These are phyloP conservation scores for Jasminum sambac DNA, from an alignment of 257 asterid genomes.

Conservation along the genomic window DNA sequence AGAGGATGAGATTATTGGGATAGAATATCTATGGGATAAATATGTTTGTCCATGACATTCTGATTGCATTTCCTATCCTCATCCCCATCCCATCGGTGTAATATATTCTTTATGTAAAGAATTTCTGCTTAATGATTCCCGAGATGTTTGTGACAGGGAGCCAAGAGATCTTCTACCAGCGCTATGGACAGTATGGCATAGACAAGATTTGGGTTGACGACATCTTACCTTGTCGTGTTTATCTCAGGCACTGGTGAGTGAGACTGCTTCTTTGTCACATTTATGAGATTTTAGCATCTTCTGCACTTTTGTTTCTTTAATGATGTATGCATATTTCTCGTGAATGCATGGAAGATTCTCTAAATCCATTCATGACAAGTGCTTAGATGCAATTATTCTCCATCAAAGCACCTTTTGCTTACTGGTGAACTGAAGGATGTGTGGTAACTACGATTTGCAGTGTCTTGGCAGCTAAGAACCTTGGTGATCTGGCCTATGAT, in stretches of 20 bases:
- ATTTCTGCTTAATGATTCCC: conserved; percentile 20
- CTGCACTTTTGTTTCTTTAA: background rate
- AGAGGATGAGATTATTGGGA: background rate
- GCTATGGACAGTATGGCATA: conserved; percentile 61
- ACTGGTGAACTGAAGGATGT: conserved; percentile 21
- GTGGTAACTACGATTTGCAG: conserved; percentile 38
- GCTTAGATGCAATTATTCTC: background rate
- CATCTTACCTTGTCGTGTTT: conserved; percentile 86
- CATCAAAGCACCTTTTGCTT: background rate
- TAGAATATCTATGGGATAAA: background rate
- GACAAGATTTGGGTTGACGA: conserved; percentile 84
- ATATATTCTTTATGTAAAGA: conserved; percentile 2
- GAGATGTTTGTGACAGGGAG: conserved; percentile 49
- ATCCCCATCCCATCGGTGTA: background rate
- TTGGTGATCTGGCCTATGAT: conserved; percentile 56
- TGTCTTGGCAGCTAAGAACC: conserved; percentile 88
- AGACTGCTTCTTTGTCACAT: conserved; percentile 29
- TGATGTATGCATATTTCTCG: background rate
- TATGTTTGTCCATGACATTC: background rate
- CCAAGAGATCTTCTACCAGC: conserved; percentile 55
- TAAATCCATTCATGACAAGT: background rate
- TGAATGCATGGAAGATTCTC: background rate
- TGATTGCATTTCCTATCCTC: conserved; percentile 3
- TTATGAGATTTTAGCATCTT: background rate
- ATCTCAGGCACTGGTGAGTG: conserved; percentile 94